These are phyloP conservation scores for Paxillus rubicundulus DNA, from an alignment of 768 basidiomycete genomes.

Conservation along the genomic window DNA sequence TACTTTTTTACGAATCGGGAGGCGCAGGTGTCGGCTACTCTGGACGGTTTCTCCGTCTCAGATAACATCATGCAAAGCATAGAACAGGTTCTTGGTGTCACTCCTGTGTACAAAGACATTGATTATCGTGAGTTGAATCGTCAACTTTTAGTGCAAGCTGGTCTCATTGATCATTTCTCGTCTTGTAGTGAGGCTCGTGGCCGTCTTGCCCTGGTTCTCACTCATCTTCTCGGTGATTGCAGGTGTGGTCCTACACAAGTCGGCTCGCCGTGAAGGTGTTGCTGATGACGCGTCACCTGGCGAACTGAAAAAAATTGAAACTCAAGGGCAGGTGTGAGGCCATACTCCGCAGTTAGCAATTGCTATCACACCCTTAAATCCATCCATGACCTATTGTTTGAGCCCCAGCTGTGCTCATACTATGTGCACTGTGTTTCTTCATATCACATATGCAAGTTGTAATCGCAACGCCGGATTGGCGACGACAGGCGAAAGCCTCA, in stretches of 20 bases:
- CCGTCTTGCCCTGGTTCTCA: conserved; percentile 54
- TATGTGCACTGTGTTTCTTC: too few species aligned
- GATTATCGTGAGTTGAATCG: conserved; percentile 42
- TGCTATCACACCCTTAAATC: too few species aligned
- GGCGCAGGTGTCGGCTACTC: conserved; percentile 44
- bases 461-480: too few species aligned
- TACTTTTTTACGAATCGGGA: conserved; percentile 43
- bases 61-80: conserved; percentile 34
- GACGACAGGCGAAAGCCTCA: too few species aligned
- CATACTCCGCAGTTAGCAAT: neutral
- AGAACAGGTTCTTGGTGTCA: conserved; percentile 38
- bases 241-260: conserved; percentile 34
- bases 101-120: conserved; percentile 44
- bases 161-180: neutral
- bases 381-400: too few species aligned
- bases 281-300: neutral
- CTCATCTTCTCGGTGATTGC: conserved; percentile 40
- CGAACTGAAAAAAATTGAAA: neutral
- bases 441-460: too few species aligned
- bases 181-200: conserved; percentile 43
- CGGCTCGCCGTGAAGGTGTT: conserved; percentile 18
- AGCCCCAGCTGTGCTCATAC: too few species aligned
- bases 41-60: conserved; percentile 39
- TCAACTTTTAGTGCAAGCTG: neutral
- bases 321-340: neutral